phyloP scores from a whole-genome alignment of 1,284 basidiomycete species.

The Pholiota adiposa region DNA sequence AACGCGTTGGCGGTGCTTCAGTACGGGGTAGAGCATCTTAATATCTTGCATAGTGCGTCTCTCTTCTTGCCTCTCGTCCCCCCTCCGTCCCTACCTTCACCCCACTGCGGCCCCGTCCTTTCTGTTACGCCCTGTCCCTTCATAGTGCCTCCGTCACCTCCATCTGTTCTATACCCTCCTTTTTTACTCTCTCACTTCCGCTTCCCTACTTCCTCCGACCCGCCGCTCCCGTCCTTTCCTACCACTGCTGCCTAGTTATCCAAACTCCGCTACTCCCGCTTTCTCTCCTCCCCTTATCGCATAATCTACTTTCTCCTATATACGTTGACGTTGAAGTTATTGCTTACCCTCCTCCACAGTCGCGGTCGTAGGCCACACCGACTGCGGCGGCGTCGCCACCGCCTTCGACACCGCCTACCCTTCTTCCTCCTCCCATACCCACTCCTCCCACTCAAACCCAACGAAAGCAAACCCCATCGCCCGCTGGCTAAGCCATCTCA shows the following conservation, averaged over 20 bases:
- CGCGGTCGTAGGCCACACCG: background rate
- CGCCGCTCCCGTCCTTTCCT: too few species aligned
- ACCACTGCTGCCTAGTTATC: too few species aligned
- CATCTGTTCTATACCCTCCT: too few species aligned
- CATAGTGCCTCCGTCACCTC: too few species aligned
- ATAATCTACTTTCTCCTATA: too few species aligned
- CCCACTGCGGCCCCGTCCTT: too few species aligned
- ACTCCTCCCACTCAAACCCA: background rate
- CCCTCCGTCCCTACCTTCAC: background rate
- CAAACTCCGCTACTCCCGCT: too few species aligned
- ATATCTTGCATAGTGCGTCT: constrained; percentile 76
- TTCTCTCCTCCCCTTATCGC: too few species aligned
- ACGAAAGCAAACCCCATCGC: background rate
- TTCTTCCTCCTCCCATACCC: background rate
- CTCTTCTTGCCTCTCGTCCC: background rate
- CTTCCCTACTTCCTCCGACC: too few species aligned
- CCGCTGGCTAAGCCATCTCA: constrained; percentile 13
- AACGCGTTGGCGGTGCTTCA: constrained; percentile 75
- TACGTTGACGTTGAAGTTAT: too few species aligned
- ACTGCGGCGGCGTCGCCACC: background rate
- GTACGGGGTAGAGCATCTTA: constrained; percentile 80
- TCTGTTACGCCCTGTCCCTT: too few species aligned
- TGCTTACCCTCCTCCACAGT: background rate
- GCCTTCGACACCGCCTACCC: background rate
- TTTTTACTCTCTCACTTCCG: too few species aligned